Conservation (phyloP, 1,139 yeast genomes). For the Hyphopichia buzzinii region DNA sequence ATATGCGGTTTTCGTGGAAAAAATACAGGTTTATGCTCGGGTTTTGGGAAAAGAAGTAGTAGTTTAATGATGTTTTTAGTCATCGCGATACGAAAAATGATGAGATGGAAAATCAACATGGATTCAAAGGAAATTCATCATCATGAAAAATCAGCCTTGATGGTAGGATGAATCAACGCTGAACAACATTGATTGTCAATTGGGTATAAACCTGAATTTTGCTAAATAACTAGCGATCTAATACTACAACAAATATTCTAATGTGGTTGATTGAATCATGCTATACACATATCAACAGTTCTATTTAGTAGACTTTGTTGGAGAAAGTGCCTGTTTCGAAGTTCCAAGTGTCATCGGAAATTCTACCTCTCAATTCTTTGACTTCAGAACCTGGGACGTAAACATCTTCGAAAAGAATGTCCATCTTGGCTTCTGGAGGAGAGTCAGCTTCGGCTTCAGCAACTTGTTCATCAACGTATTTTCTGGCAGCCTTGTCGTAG, state of each 20-base stretch:
- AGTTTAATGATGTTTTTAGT: neutral
- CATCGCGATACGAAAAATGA: neutral
- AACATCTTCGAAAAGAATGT: constrained; percentile 92
- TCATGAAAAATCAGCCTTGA: no score
- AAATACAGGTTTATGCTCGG: no score
- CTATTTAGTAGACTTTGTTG: constrained; percentile 45
- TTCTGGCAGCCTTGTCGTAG: constrained; percentile 94
- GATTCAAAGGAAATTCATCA: no score
- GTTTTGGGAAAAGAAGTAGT: neutral
- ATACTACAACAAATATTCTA: neutral
- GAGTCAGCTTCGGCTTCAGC: constrained; percentile 92
- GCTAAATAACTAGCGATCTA: no score
- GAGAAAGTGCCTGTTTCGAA: constrained; percentile 72
- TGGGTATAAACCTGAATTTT: no score
- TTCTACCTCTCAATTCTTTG: constrained; percentile 93
- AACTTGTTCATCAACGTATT: constrained; percentile 90
- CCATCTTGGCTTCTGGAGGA: constrained; percentile 94
- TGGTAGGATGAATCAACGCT: no score
- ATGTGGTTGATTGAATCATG: neutral
- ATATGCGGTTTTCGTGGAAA: no score
- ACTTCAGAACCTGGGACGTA: constrained; percentile 94
- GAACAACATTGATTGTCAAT: no score
- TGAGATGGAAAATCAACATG: no score
- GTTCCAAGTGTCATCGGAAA: constrained; percentile 90
- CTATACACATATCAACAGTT: neutral